Percentiles rank a stretch among this genome's conserved stretches.
phyloP scores from a whole-genome alignment of 768 basidiomycete species.

The Harrya chromipes region DNA sequence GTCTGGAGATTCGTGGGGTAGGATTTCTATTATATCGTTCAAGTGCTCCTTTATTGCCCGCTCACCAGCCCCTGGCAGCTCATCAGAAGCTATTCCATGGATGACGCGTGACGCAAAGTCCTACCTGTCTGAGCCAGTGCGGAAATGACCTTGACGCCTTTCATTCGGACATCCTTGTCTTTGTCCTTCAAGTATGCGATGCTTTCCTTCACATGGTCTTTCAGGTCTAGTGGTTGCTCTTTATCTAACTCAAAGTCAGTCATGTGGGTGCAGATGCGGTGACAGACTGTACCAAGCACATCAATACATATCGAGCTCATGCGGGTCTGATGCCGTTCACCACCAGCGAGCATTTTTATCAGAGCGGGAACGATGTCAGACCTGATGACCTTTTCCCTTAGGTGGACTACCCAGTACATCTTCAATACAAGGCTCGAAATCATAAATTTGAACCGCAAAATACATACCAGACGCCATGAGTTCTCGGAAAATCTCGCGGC shows the following conservation, averaged over 20 bases:
- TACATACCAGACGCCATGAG: constrained; percentile 6
- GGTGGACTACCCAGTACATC: neutral
- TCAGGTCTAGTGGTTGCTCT: neutral
- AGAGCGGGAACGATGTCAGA: neutral
- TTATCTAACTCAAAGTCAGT: neutral
- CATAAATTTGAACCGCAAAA: neutral
- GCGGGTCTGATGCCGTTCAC: constrained; percentile 1
- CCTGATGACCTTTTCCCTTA: neutral
- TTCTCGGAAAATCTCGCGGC: neutral
- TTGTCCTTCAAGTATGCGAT: neutral
- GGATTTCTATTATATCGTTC: neutral
- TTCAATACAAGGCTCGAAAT: neutral
- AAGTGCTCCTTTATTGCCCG: neutral
- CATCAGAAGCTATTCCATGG: neutral
- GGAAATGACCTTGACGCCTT: constrained; percentile 1
- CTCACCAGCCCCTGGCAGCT: neutral
- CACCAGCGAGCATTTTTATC: neutral
- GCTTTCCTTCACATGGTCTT: neutral
- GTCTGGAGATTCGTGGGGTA: neutral
- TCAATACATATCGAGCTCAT: constrained; percentile 4
- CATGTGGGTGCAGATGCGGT: neutral
- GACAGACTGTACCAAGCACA: neutral
- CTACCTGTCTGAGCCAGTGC: constrained; percentile 5
- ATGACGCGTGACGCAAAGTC: neutral
- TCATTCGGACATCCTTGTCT: neutral